phyloP scores from a whole-genome alignment of 352 stramenopile species.

The Phytopythium boreale region DNA sequence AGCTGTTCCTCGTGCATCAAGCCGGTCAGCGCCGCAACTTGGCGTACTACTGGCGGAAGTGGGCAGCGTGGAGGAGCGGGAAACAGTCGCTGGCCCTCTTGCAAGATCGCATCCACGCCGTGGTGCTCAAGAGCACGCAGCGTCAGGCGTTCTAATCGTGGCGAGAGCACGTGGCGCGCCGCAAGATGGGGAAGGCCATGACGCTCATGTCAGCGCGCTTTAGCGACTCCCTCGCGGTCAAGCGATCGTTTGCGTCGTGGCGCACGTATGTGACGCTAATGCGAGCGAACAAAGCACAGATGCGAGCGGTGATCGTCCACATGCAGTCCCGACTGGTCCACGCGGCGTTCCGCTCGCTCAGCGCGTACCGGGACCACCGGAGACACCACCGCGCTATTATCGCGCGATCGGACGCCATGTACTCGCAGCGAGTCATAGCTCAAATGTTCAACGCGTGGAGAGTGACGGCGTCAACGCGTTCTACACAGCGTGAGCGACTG shows the following conservation, averaged over 20 bases:
- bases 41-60: slow-evolving; percentile 19
- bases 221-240: slow-evolving; percentile 12
- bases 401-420: neutral
- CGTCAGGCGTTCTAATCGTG: slow-evolving; percentile 16
- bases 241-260: slow-evolving; percentile 22
- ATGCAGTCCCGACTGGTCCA: slow-evolving; percentile 24
- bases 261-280: slow-evolving; percentile 8
- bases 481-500: slow-evolving; percentile 20
- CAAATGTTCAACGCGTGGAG: slow-evolving; percentile 26
- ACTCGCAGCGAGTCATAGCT: neutral
- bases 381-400: slow-evolving; percentile 11
- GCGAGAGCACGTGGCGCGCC: slow-evolving; percentile 23
- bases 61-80: slow-evolving; percentile 12
- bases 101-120: slow-evolving; percentile 19
- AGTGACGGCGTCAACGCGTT: neutral
- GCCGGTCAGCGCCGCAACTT: slow-evolving; percentile 15
- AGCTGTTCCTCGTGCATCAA: slow-evolving; percentile 28
- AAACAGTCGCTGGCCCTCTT: slow-evolving; percentile 16
- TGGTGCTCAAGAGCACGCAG: slow-evolving; percentile 16
- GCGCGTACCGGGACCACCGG: neutral
- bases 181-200: slow-evolving; percentile 30
- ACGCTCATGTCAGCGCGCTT: slow-evolving; percentile 24
- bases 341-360: slow-evolving; percentile 17
- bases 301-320: slow-evolving; percentile 20
- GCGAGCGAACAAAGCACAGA: slow-evolving; percentile 14